Percentiles rank a stretch among this genome's conserved stretches.
Evolutionary conservation across 2,329 filamentous ascomycete species (phyloP).

Genomic region (Ceratocystis alfenasii): DNA sequence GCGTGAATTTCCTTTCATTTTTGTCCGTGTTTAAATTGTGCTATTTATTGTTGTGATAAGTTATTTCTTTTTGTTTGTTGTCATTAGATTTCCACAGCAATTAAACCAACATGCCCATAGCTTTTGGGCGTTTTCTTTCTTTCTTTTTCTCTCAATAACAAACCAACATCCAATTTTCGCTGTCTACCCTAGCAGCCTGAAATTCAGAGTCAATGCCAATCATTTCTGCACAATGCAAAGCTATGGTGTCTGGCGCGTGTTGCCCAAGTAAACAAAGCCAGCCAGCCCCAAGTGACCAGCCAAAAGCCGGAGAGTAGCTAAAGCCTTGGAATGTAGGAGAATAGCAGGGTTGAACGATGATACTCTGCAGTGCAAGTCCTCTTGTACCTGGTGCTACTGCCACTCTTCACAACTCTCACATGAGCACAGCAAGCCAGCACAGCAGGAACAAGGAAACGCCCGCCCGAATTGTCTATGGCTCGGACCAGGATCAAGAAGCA

Average conservation of each 20-base stretch:
- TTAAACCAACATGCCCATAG: neutral
- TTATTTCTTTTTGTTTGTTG: neutral
- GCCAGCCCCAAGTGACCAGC: neutral
- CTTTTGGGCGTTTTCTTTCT: neutral
- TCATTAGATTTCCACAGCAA: neutral
- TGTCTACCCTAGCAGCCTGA: neutral
- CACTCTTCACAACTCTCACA: neutral
- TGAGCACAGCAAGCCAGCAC: neutral
- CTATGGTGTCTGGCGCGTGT: neutral
- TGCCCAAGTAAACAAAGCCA: neutral
- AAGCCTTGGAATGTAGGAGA: neutral
- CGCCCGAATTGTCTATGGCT: neutral
- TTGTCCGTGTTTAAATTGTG: neutral
- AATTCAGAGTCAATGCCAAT: slow-evolving; percentile 8
- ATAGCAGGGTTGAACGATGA: neutral
- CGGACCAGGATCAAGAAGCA: slow-evolving; percentile 8
- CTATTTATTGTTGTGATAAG: neutral
- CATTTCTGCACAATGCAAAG: slow-evolving; percentile 5
- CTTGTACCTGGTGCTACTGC: neutral
- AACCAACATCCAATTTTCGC: neutral
- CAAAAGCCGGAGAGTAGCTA: neutral
- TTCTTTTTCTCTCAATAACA: neutral
- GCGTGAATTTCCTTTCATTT: neutral
- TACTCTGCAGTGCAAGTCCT: neutral
- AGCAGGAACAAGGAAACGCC: neutral